phyloP scores from a whole-genome alignment of 176 grass and related monocot genomes.

The Pharus latifolius region DNA sequence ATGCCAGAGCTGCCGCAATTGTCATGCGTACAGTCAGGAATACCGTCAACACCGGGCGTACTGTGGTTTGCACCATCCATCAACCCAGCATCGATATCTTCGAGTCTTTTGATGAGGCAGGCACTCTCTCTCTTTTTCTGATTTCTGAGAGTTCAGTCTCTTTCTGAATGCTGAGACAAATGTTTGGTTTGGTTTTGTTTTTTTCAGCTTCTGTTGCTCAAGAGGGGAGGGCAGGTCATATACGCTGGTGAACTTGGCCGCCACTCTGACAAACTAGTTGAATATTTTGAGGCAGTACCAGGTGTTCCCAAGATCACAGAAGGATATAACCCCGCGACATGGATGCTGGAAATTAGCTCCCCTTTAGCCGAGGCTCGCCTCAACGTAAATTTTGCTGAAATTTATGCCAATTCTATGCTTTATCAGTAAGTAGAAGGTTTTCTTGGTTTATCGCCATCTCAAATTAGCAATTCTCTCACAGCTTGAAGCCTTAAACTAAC shows the following conservation, averaged over 20 bases:
- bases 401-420: conserved; percentile 58
- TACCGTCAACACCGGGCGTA: conserved; percentile 90
- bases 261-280: conserved; percentile 61
- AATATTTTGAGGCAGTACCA: conserved; percentile 88
- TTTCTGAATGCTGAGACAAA: no score
- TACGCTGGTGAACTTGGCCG: conserved; percentile 79
- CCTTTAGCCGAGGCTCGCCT: conserved; percentile 45
- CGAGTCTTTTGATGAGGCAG: conserved; percentile 91
- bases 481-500: no score
- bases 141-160: no score
- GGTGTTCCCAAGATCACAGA: conserved; percentile 61
- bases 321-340: conserved; percentile 88
- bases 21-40: conserved; percentile 91
- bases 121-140: not conserved
- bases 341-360: conserved; percentile 78
- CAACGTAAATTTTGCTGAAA: conserved; percentile 65
- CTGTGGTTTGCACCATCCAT: conserved; percentile 95
- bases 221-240: conserved; percentile 75
- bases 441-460: not conserved
- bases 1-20: conserved; percentile 90
- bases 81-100: conserved; percentile 98
- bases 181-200: not conserved
- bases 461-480: not conserved
- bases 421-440: conserved; percentile 36
- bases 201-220: conserved; percentile 80